Percentiles rank a stretch among this genome's conserved stretches.
These are phyloP conservation scores for Quercus bicolor DNA, from an alignment of 306 rosid genomes.

Conservation along the genomic window DNA sequence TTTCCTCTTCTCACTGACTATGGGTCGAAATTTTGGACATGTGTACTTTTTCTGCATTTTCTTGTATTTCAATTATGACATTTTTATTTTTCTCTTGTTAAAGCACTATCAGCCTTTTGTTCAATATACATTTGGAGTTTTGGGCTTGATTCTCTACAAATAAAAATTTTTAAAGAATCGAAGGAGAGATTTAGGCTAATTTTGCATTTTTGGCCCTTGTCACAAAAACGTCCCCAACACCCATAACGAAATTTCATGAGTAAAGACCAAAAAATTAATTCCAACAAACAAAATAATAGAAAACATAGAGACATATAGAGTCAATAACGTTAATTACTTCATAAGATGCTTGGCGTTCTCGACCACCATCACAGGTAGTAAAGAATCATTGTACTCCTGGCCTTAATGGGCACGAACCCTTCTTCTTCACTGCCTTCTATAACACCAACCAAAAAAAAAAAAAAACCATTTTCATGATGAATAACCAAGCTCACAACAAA, in stretches of 20 bases:
- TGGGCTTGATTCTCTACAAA: no score
- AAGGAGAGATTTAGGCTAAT: no score
- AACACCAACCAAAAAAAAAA: neutral
- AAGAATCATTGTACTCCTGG: slow-evolving; percentile 88
- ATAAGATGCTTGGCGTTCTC: slow-evolving; percentile 81
- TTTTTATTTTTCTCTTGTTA: no score
- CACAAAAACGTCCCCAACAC: no score
- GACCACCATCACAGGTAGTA: slow-evolving; percentile 93
- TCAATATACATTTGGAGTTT: no score
- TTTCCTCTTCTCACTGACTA: no score
- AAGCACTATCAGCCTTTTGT: no score
- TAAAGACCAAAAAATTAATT: neutral
- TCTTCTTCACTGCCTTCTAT: slow-evolving; percentile 81
- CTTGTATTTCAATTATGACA: no score
- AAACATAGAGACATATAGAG: slow-evolving; percentile 36
- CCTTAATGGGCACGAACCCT: slow-evolving; percentile 76
- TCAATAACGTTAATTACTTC: slow-evolving; percentile 90
- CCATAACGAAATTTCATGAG: neutral
- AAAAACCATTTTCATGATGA: neutral
- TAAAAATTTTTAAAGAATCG: no score
- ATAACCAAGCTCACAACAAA: neutral
- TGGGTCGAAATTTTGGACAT: no score
- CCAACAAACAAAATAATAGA: neutral
- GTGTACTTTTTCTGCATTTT: no score
- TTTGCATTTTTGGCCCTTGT: no score